phyloP scores from a whole-genome alignment of 192 early-diverging fungal species.

The Spizellomyces punctatus region DNA sequence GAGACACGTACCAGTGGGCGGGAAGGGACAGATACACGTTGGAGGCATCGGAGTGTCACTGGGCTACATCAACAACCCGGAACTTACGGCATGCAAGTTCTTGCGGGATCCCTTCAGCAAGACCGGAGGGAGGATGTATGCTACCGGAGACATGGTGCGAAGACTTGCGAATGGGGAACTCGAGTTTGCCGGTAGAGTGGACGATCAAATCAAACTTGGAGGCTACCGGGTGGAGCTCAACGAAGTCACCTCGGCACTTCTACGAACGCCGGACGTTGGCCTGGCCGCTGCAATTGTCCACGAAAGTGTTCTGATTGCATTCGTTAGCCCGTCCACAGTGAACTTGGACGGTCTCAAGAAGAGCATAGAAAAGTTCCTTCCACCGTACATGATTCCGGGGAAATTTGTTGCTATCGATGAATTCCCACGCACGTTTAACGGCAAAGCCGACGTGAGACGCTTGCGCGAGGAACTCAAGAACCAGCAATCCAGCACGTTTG shows the following conservation, averaged over 20 bases:
- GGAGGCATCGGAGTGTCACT: conserved; percentile 41
- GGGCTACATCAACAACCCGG: conserved; percentile 49
- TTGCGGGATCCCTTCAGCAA: conserved; percentile 22
- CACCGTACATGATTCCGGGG: conserved; percentile 39
- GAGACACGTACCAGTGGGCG: conserved; percentile 39
- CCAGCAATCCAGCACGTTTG: not conserved
- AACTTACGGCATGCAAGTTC: conserved; percentile 41
- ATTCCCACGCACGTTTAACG: conserved; percentile 37
- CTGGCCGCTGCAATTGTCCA: conserved; percentile 34
- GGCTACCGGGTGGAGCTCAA: conserved; percentile 42
- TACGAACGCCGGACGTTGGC: not conserved
- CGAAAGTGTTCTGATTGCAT: conserved; percentile 35
- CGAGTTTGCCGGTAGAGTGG: conserved; percentile 34
- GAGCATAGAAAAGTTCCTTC: conserved; percentile 14
- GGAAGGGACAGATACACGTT: conserved; percentile 45
- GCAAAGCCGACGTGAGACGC: conserved; percentile 24
- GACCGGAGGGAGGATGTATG: conserved; percentile 3
- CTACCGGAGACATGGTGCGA: conserved; percentile 24
- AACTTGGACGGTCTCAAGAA: conserved; percentile 8
- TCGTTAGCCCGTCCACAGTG: conserved; percentile 25
- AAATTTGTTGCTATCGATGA: conserved; percentile 22
- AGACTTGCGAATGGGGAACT: conserved; percentile 26
- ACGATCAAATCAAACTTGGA: conserved; percentile 42
- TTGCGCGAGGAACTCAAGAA: not conserved
- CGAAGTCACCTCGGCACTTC: conserved; percentile 27